A percentile compares a stretch with the other conserved stretches of the same genome.
These are phyloP conservation scores for Xylaria hypoxylon DNA, from an alignment of 2,329 filamentous ascomycete species.

Conservation along the genomic window DNA sequence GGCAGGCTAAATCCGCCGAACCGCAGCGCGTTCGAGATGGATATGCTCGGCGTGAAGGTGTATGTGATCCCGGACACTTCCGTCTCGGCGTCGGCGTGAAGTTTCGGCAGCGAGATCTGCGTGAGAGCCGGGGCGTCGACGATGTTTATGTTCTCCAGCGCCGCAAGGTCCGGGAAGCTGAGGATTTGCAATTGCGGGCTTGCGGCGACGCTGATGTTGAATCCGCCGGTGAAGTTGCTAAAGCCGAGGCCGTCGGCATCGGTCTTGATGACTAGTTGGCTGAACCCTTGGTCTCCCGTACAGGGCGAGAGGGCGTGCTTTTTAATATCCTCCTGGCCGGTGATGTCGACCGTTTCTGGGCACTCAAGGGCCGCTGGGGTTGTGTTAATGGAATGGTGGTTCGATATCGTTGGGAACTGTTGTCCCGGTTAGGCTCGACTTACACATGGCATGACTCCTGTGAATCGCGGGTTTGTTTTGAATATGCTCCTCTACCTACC, in stretches of 20 bases:
- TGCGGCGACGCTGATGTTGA: constrained; percentile 18
- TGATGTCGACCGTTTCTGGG: constrained; percentile 22
- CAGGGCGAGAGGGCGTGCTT: constrained; percentile 3
- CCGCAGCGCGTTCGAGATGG: neutral
- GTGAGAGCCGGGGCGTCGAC: constrained; percentile 12
- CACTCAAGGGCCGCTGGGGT: constrained; percentile 10
- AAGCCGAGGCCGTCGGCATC: neutral
- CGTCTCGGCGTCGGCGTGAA: constrained; percentile 4
- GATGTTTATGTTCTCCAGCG: constrained; percentile 3
- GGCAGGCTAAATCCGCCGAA: constrained; percentile 24
- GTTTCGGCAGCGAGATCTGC: constrained; percentile 18
- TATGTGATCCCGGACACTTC: constrained; percentile 19
- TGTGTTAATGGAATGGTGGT: neutral
- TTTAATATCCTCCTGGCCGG: constrained; percentile 5
- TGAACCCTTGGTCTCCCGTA: constrained; percentile 14
- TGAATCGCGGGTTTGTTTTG: constrained; percentile 1
- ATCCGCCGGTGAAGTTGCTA: constrained; percentile 19
- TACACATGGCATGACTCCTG: constrained; percentile 20
- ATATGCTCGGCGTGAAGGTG: constrained; percentile 18
- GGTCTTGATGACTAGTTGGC: neutral
- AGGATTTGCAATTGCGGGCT: constrained; percentile 8
- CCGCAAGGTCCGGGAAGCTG: neutral
- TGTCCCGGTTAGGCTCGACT: neutral
- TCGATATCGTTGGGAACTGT: neutral
- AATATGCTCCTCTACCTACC: constrained; percentile 5